Evolutionary conservation across 768 basidiomycete genomes (phyloP).

Genomic region (Boletellus sp.): DNA sequence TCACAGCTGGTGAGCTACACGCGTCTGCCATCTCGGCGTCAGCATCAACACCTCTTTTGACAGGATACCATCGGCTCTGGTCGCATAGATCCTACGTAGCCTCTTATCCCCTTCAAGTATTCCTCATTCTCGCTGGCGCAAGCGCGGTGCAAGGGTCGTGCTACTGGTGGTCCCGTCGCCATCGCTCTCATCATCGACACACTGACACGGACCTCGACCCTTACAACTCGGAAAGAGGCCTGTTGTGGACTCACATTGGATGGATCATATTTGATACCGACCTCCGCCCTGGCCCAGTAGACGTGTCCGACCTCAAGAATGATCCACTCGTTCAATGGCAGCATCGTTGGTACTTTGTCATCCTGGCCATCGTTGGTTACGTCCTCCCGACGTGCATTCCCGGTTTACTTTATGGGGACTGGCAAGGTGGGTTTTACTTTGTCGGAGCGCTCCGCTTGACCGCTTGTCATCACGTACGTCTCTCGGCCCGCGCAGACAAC

Average conservation of each 20-base stretch:
- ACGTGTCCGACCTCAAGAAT: conserved; percentile 67
- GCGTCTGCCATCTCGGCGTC: neutral
- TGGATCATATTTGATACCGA: conserved; percentile 81
- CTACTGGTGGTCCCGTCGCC: conserved; percentile 82
- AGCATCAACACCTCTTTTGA: conserved; percentile 5
- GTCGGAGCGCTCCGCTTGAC: conserved; percentile 68
- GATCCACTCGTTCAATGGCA: conserved; percentile 75
- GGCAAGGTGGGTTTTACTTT: conserved; percentile 73
- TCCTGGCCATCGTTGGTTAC: conserved; percentile 66
- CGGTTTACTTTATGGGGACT: conserved; percentile 71
- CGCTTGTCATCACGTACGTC: conserved; percentile 76
- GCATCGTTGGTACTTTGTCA: conserved; percentile 65
- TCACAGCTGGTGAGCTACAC: conserved; percentile 43
- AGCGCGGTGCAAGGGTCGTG: conserved; percentile 86
- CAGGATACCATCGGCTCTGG: conserved; percentile 83
- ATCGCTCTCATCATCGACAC: conserved; percentile 80
- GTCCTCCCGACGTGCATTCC: conserved; percentile 65
- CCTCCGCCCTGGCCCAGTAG: conserved; percentile 65
- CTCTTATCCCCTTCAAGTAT: conserved; percentile 62
- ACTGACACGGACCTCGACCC: conserved; percentile 87
- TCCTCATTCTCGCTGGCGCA: conserved; percentile 69
- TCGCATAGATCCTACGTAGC: conserved; percentile 84
- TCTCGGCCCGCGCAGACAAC: neutral
- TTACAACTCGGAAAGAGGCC: conserved; percentile 74
- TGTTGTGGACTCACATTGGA: conserved; percentile 78